These are phyloP conservation scores for Gastrolobium bilobum DNA, from an alignment of 306 rosid species.

Conservation along the genomic window DNA sequence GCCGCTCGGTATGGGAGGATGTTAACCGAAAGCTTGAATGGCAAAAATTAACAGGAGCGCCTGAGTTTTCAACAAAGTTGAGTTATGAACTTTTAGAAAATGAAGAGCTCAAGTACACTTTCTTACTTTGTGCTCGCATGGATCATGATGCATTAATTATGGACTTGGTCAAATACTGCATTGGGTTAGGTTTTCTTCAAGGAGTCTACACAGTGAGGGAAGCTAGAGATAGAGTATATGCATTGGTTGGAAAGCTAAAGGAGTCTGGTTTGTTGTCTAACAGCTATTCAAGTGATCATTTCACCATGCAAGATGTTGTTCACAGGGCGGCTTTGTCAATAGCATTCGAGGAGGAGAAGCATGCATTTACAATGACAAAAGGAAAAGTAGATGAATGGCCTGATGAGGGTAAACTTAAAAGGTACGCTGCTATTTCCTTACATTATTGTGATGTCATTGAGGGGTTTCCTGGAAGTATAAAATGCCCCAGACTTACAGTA, in stretches of 20 bases:
- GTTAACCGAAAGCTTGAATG: background rate
- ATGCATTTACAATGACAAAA: conserved; percentile 7
- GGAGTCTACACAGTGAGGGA: conserved; percentile 11
- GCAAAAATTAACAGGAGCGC: background rate
- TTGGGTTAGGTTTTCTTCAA: conserved; percentile 45
- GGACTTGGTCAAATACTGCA: conserved; percentile 42
- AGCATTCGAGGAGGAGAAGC: background rate
- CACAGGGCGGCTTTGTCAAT: conserved; percentile 38
- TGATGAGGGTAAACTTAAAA: conserved; percentile 24
- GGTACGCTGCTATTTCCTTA: conserved; percentile 39
- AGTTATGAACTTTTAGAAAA: conserved; percentile 46
- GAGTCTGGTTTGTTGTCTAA: conserved; percentile 32
- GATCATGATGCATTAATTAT: background rate
- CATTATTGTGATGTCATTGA: background rate
- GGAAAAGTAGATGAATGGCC: conserved; percentile 40
- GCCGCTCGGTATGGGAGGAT: background rate
- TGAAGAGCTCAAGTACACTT: conserved; percentile 34
- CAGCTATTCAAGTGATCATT: conserved; percentile 21
- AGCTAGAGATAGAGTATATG: background rate
- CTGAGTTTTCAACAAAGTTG: conserved; percentile 36
- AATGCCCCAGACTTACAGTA: background rate
- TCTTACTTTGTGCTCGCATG: conserved; percentile 48
- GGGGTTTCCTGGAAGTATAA: background rate
- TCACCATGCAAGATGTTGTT: conserved; percentile 39
- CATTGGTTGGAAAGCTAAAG: conserved; percentile 11